These are phyloP conservation scores for Suillus plorans DNA, from an alignment of 768 basidiomycete species.

Conservation along the genomic window DNA sequence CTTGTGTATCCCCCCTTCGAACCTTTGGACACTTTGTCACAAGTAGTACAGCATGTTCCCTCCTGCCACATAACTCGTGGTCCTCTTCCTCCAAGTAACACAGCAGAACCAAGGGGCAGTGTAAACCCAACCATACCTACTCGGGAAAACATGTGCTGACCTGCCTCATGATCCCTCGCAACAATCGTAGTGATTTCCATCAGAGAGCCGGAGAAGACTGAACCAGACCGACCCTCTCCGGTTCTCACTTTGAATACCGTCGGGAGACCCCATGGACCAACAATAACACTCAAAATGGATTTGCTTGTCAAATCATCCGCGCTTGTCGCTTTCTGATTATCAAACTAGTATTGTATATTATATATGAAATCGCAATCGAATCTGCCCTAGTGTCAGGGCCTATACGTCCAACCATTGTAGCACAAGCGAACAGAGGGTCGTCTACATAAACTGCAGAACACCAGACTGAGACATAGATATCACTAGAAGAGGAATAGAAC, in stretches of 20 bases:
- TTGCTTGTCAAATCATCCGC: slow-evolving; percentile 25
- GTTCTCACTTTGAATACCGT: slow-evolving; percentile 14
- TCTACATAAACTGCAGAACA: too few species aligned
- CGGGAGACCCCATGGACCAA: slow-evolving; percentile 8
- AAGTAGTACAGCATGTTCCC: too few species aligned
- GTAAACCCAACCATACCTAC: not conserved
- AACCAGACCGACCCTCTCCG: not conserved
- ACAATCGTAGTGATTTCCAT: slow-evolving; percentile 15
- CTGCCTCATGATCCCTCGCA: slow-evolving; percentile 6
- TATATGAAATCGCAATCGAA: not conserved
- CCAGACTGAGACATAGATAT: not conserved
- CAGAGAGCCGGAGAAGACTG: not conserved
- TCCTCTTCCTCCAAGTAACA: too few species aligned
- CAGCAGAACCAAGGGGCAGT: not conserved
- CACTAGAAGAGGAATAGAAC: slow-evolving; percentile 1
- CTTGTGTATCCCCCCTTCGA: not conserved
- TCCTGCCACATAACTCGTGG: too few species aligned
- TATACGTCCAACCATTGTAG: not conserved
- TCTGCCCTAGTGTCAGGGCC: not conserved
- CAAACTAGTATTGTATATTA: slow-evolving; percentile 17
- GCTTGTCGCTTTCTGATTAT: slow-evolving; percentile 30
- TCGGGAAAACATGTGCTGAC: not conserved
- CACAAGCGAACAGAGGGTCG: slow-evolving; percentile 7
- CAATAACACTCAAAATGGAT: slow-evolving; percentile 27
- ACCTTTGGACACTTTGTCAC: too few species aligned